Evolutionary conservation across 2,329 filamentous ascomycete genomes (phyloP).

Genomic region (Paraphaeosphaeria sporulosa): DNA sequence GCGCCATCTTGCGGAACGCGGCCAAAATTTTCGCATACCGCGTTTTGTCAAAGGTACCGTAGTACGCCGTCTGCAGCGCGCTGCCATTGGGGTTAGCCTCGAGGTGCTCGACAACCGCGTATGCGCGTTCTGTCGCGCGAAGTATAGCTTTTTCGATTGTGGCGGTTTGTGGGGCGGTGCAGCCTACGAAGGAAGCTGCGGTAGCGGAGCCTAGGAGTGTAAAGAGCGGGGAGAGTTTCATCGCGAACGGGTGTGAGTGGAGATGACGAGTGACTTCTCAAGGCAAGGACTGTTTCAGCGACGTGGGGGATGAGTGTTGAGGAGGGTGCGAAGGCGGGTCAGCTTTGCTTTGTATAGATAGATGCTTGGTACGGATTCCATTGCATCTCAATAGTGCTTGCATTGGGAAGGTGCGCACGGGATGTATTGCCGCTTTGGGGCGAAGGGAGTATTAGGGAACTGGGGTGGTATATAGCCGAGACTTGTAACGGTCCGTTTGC

Average conservation of each 20-base stretch:
- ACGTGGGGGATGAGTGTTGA: neutral
- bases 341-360: neutral
- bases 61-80: constrained; percentile 2
- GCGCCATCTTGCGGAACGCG: constrained; percentile 7
- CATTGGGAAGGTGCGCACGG: neutral
- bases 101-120: constrained; percentile 5
- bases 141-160: constrained; percentile 1
- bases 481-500: neutral
- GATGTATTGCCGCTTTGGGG: neutral
- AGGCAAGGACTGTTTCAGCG: neutral
- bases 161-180: constrained; percentile 2
- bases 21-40: neutral
- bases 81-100: constrained; percentile 8
- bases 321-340: neutral
- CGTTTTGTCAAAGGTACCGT: neutral
- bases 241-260: neutral
- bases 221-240: neutral
- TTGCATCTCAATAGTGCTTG: neutral
- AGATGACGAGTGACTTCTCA: neutral
- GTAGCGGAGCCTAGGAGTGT: neutral
- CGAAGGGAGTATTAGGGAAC: neutral
- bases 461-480: neutral
- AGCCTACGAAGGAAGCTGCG: constrained; percentile 1
- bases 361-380: neutral
- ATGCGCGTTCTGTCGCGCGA: neutral